phyloP scores from a whole-genome alignment of 805 yeast genomes.

The Metschnikowia corniflorae region DNA sequence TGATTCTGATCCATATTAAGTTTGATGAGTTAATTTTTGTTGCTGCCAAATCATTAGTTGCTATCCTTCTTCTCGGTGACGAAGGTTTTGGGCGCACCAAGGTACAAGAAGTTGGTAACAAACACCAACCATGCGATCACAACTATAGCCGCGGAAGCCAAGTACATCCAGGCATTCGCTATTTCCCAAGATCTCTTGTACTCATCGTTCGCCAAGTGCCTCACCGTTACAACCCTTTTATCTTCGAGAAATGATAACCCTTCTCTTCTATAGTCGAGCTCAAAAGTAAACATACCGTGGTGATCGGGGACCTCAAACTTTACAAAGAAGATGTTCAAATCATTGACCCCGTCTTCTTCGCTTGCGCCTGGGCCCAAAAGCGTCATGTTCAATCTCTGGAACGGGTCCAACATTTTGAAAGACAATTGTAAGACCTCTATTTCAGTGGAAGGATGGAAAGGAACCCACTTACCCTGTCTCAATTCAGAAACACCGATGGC shows the following conservation, averaged over 20 bases:
- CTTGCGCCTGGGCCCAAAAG: slow-evolving; percentile 39
- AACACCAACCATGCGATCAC: slow-evolving; percentile 74
- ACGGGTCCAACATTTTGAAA: slow-evolving; percentile 90
- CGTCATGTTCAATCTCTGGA: slow-evolving; percentile 70
- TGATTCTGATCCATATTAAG: too few relatives aligned
- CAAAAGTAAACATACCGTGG: slow-evolving; percentile 92
- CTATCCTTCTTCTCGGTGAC: slow-evolving; percentile 3
- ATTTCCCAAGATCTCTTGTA: slow-evolving; percentile 91
- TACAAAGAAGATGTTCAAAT: slow-evolving; percentile 45
- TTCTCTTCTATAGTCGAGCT: slow-evolving; percentile 69
- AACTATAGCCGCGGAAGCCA: slow-evolving; percentile 67
- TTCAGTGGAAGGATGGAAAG: slow-evolving; percentile 41
- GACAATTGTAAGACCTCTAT: slow-evolving; percentile 73
- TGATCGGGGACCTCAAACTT: slow-evolving; percentile 84
- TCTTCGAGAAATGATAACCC: slow-evolving; percentile 71
- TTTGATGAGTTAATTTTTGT: too few relatives aligned
- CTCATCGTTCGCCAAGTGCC: slow-evolving; percentile 95
- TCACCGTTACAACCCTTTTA: slow-evolving; percentile 69
- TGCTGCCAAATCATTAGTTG: background rate
- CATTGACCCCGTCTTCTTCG: slow-evolving; percentile 38
- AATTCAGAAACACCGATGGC: slow-evolving; percentile 47
- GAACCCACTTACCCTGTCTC: slow-evolving; percentile 59
- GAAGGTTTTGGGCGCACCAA: slow-evolving; percentile 20
- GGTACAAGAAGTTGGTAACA: slow-evolving; percentile 57
- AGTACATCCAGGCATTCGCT: slow-evolving; percentile 88